Evolutionary conservation across 2,329 filamentous ascomycete species (phyloP), one percentile per base, ranked within the genome.

Genomic region (Alternaria gaisen): DNA sequence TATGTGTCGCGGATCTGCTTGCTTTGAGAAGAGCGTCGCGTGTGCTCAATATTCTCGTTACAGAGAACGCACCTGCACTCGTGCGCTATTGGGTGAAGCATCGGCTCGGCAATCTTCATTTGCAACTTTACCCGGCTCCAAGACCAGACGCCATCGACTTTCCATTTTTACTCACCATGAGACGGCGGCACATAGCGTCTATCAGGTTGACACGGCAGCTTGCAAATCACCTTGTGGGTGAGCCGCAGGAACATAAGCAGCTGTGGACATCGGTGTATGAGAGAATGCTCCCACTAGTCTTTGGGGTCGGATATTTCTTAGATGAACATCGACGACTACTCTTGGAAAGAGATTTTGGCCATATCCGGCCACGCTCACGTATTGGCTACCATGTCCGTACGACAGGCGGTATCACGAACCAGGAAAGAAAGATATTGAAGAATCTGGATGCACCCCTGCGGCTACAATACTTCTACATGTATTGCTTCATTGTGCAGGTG

Each of bases 381-480:
- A 73, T 76, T 56, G 74, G 75, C 32, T 79, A 76, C 53, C 71
- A 76, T 58, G 72, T 78, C 30, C 75, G 72, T 64, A 75, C 74
- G 3, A 75, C 73, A 5, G 65, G 66, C 5, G 64, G 66, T 51
- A 77, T 76, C 61, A 70, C 66, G 3, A 56, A 53, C 38, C 66
- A 72, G 51, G 75, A 77, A 59, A 56, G 70, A 26, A 65, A 64
- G 36, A 77, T 76, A 22, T 62, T 78, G 58, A 72, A 65, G 58
- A 70, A 64, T 30, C 66, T 77, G 46, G 75, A 78, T 18, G 67
- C 68, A 38, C 71, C 70, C 14, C 53, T 77, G 58, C 71, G 75
- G n/a, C 50, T 78, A 54, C 74, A 77, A 56, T 79, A 72, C 63
- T 77, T 73, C 57, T 77, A 75, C 66, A 77, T 76, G 73, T 78